A percentile compares a stretch with the other conserved stretches of the same genome.
phyloP scores from a whole-genome alignment of 108 stramenopile species.

The Cyclostephanos tholiformis region DNA sequence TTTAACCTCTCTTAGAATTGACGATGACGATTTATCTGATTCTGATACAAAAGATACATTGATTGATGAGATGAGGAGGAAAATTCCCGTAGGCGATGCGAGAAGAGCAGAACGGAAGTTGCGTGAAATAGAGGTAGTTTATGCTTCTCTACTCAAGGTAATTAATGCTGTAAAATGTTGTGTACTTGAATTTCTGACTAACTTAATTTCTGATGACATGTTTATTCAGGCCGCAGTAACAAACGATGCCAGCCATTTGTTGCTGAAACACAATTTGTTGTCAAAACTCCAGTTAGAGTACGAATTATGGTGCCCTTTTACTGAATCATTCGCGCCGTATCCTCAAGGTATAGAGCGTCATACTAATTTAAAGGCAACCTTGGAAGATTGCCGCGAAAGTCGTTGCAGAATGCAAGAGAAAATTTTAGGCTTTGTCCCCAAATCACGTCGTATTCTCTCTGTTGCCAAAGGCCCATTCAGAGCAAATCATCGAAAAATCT shows the following conservation, averaged over 20 bases:
- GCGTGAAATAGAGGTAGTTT: conserved; percentile 83
- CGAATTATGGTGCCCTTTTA: conserved; percentile 84
- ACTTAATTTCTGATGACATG: not conserved
- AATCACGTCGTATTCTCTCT: conserved; percentile 48
- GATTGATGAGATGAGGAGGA: conserved; percentile 24
- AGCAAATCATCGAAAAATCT: conserved; percentile 29
- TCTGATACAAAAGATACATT: conserved; percentile 30
- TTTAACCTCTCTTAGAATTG: conserved; percentile 10
- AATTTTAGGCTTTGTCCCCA: conserved; percentile 72
- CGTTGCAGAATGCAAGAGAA: conserved; percentile 69
- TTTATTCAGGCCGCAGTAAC: conserved; percentile 49
- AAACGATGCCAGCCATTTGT: conserved; percentile 52
- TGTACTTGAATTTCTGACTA: not conserved
- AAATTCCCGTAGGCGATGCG: conserved; percentile 21
- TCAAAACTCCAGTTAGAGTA: conserved; percentile 70
- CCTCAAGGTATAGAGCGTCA: conserved; percentile 34
- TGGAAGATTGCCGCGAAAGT: conserved; percentile 50
- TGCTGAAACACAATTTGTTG: conserved; percentile 74
- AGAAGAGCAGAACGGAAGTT: conserved; percentile 73
- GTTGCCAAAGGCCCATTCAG: conserved; percentile 24
- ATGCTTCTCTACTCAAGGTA: conserved; percentile 69
- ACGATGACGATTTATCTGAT: conserved; percentile 14
- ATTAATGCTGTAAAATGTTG: not conserved
- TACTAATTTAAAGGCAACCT: conserved; percentile 49
- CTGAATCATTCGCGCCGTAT: conserved; percentile 75